These are phyloP conservation scores for Verticillium dahliae DNA, from an alignment of 2,329 filamentous ascomycete species.

Conservation along the genomic window DNA sequence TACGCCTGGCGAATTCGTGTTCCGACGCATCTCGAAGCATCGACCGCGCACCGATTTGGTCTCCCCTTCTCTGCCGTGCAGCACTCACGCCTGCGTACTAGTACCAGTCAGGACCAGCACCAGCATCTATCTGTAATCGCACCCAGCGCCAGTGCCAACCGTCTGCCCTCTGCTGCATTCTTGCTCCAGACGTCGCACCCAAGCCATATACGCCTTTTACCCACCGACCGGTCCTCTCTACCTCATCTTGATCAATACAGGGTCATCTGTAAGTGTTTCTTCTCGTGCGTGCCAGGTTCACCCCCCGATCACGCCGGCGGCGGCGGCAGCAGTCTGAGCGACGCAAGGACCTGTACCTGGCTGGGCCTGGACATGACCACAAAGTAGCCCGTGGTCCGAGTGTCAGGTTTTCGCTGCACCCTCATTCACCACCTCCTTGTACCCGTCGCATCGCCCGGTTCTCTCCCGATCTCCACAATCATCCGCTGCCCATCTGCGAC, in stretches of 20 bases:
- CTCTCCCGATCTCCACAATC: constrained; percentile 1
- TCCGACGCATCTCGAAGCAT: not conserved
- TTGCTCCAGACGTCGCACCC: not conserved
- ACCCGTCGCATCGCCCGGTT: constrained; percentile 1
- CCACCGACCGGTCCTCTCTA: not conserved
- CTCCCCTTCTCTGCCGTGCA: not conserved
- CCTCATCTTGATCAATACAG: not conserved
- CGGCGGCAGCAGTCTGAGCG: not conserved
- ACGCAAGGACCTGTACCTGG: not conserved
- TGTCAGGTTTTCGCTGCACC: not conserved
- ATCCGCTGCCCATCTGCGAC: constrained; percentile 1
- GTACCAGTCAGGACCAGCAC: not conserved
- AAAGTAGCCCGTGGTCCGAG: not conserved
- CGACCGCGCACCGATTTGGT: not conserved
- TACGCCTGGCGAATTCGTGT: not conserved
- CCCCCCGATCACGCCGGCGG: not conserved
- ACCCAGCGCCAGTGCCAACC: not conserved
- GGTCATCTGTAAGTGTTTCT: not conserved
- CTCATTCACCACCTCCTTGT: not conserved
- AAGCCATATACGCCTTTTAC: not conserved
- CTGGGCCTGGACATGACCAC: not conserved
- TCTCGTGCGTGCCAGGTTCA: not conserved
- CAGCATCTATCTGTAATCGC: not conserved
- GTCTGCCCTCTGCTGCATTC: not conserved
- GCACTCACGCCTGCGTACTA: not conserved